These are phyloP conservation scores for Uronychia binucleata DNA, from an alignment of 73 alveolate genomes.

Conservation along the genomic window DNA sequence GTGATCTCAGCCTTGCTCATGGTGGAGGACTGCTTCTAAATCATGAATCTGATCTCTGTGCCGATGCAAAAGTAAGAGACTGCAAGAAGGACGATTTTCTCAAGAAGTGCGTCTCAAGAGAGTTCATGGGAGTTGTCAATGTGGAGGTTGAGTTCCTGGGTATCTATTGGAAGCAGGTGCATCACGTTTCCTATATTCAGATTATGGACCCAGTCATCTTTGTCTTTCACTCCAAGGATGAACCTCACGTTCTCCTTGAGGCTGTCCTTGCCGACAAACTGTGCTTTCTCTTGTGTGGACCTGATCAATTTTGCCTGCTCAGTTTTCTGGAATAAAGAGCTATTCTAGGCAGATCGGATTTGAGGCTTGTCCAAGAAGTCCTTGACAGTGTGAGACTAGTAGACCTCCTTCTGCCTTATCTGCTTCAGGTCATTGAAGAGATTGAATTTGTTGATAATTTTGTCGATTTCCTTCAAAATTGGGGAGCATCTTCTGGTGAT, in stretches of 20 bases:
- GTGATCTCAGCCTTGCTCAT: background rate
- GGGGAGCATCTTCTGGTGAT: too few relatives aligned
- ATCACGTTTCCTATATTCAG: constrained; percentile 90
- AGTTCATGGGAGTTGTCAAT: constrained; percentile 86
- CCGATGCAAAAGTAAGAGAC: constrained; percentile 91
- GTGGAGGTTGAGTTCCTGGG: constrained; percentile 83
- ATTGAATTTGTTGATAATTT: too few relatives aligned
- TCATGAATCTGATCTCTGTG: constrained; percentile 88
- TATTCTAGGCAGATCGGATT: too few relatives aligned
- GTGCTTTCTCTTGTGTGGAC: constrained; percentile 40
- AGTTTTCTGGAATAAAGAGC: too few relatives aligned
- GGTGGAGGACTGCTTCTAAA: too few relatives aligned
- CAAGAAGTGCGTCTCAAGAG: constrained; percentile 90
- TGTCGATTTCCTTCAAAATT: too few relatives aligned
- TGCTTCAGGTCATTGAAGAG: too few relatives aligned
- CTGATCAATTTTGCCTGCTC: too few relatives aligned
- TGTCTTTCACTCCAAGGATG: constrained; percentile 66
- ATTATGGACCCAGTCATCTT: constrained; percentile 91
- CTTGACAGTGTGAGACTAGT: too few relatives aligned
- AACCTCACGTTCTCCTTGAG: constrained; percentile 47
- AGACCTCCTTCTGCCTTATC: too few relatives aligned
- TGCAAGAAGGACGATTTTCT: constrained; percentile 82
- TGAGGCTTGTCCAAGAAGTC: too few relatives aligned
- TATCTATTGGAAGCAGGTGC: constrained; percentile 84
- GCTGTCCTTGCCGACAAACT: constrained; percentile 16